Conservation (phyloP, 768 basidiomycete species). For the Paxillus involutus region DNA sequence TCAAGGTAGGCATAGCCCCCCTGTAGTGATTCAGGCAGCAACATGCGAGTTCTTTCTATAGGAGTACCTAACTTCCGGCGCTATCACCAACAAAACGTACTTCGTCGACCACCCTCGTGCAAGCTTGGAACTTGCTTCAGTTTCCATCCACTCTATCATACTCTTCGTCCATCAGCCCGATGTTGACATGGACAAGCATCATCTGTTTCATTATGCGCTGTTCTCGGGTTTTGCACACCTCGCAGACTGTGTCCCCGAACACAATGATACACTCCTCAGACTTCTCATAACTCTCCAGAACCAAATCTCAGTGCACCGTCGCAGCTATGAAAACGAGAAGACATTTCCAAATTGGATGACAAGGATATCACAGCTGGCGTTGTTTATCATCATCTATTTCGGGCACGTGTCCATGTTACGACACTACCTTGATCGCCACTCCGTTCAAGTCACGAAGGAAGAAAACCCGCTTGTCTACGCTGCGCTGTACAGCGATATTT, state of each 20-base stretch:
- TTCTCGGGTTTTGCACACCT: not conserved
- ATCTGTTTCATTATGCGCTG: not conserved
- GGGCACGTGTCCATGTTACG: not conserved
- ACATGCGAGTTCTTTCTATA: not conserved
- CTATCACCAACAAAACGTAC: not conserved
- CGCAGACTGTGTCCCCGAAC: not conserved
- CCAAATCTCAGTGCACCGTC: not conserved
- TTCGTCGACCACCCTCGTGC: not conserved
- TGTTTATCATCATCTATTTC: not conserved
- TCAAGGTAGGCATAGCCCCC: conserved; percentile 1
- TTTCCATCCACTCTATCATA: not conserved
- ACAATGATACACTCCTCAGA: not conserved
- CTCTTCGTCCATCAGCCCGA: not conserved
- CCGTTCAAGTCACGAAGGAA: not conserved
- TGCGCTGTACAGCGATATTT: not conserved
- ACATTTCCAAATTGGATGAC: not conserved
- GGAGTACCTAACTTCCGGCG: not conserved
- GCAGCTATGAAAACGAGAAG: not conserved
- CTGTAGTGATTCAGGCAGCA: too few relatives aligned
- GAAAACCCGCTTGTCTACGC: not conserved
- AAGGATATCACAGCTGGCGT: not conserved
- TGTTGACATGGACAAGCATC: not conserved
- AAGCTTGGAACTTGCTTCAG: not conserved
- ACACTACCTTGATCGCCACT: not conserved
- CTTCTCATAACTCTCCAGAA: not conserved